phyloP scores from a whole-genome alignment of 1,284 basidiomycete genomes.

The Irpex sp. region DNA sequence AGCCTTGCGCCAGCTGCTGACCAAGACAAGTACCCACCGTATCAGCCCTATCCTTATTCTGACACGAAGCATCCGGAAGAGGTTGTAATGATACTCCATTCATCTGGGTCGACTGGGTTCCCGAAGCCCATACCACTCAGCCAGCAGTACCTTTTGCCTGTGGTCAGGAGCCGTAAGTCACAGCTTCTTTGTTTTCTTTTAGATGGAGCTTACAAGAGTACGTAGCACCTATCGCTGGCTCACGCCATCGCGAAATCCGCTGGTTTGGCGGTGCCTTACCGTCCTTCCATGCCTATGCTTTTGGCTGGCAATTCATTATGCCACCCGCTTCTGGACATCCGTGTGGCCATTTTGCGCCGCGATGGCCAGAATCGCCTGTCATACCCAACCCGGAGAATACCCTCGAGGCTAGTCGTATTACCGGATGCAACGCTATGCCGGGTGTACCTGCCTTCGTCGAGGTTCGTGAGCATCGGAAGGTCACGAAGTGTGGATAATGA shows the following conservation, averaged over 20 bases:
- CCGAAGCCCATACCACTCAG: conserved; percentile 18
- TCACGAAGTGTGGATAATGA: background rate
- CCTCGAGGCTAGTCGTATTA: conserved; percentile 7
- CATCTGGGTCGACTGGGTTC: conserved; percentile 19
- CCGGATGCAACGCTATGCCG: conserved; percentile 6
- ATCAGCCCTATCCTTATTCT: conserved; percentile 8
- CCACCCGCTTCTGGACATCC: conserved; percentile 8
- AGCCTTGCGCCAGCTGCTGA: background rate
- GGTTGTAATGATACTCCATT: conserved; percentile 15
- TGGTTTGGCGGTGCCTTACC: conserved; percentile 14
- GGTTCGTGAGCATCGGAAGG: conserved; percentile 6
- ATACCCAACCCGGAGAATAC: conserved; percentile 14
- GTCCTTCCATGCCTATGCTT: conserved; percentile 17
- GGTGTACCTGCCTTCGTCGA: conserved; percentile 17
- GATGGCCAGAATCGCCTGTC: conserved; percentile 10
- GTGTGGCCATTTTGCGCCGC: conserved; percentile 12
- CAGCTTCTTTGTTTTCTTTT: background rate
- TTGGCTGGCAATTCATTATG: conserved; percentile 12
- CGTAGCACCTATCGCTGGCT: conserved; percentile 1
- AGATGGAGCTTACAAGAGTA: background rate
- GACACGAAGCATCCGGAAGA: background rate
- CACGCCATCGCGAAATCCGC: conserved; percentile 3
- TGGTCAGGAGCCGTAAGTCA: conserved; percentile 5
- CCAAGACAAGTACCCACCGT: background rate
- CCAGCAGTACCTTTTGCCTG: conserved; percentile 7